These are phyloP conservation scores for Neurospora sp. DNA, from an alignment of 495 filamentous ascomycete genomes.

Conservation along the genomic window DNA sequence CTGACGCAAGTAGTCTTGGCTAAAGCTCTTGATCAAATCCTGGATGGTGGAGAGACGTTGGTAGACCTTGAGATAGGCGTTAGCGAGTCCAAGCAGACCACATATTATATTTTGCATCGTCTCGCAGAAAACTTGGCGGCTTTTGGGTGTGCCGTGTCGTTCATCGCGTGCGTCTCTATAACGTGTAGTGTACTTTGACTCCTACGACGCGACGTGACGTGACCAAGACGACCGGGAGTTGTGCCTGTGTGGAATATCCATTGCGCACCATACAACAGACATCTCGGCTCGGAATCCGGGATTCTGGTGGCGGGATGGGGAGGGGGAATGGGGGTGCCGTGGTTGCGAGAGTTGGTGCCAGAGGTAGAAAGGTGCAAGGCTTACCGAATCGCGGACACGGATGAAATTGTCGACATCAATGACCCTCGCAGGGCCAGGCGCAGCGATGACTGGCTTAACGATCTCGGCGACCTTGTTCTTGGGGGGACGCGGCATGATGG, in stretches of 20 bases:
- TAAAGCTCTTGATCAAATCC: constrained; percentile 60
- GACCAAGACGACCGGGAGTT: background rate
- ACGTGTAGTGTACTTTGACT: background rate
- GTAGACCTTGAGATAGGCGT: constrained; percentile 48
- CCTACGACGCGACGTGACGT: background rate
- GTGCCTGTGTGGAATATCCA: background rate
- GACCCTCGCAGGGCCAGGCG: constrained; percentile 22
- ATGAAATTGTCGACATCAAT: constrained; percentile 41
- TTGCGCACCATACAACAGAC: background rate
- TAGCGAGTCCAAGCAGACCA: constrained; percentile 9
- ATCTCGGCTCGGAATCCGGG: background rate
- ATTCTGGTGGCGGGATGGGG: background rate
- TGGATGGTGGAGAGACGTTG: constrained; percentile 63
- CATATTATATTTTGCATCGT: background rate
- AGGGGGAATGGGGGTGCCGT: background rate
- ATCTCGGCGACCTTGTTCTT: constrained; percentile 32
- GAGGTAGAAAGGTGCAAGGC: constrained; percentile 12
- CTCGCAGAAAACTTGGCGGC: background rate
- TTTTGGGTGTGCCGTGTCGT: background rate
- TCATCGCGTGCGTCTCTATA: background rate
- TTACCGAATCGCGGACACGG: constrained; percentile 42
- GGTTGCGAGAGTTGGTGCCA: constrained; percentile 6
- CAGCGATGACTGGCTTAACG: constrained; percentile 24
- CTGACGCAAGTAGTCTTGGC: constrained; percentile 71
- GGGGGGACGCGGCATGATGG: constrained; percentile 27